Base-by-base conservation (phyloP, 2,329 filamentous ascomycete species). In the Aspergillus brasiliensis region DNA sequence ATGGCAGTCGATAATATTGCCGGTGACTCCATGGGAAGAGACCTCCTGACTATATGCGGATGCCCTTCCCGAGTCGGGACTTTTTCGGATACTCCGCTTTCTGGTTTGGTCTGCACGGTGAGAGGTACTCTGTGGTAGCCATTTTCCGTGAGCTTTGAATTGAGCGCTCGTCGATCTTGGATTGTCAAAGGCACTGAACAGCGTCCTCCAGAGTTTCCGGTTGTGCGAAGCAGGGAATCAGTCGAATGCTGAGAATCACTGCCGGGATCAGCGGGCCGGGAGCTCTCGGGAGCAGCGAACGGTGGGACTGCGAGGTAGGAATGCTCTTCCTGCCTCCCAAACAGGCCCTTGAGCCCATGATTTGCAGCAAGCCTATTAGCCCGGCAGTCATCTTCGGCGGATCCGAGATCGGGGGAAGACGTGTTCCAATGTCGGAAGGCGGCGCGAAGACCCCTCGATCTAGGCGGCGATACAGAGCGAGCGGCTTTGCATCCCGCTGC, bases 381-480 rank as follows among this genome's bases (percentile, higher is more conserved):
- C 23, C 44, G 49, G 25, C 37, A 31, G 51, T 53, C 54, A 51
- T 59, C 23, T 38, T 57, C 51, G 17, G 55, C 19, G 25, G 48
- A 51, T 23, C 63, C 62, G 19, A 63, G 38, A 42, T 65, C 66
- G 1, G 65, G 64, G 3, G 71, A 69, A 8, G 68, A 70, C 15
- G 63, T 64, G 31, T 72, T 71, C 59, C 75, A 68, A 40, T 76
- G 73, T 31, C 72, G 69, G 46, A 80, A 71, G 23, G 76, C 76
- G 31, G 73, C 71, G 8, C 74, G 72, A 51, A 80, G 66, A 5
- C 73, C 73, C 49, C 70, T 72, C 1, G 75, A 73, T 56, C 73
- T 68, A 17, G 75, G 69, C 10, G 77, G 75, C 21, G 75, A 78
- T 11, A 71, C 69, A 17, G 75, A 77, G n/a, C 74, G 73, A 38